Percentiles rank a stretch among this genome's conserved stretches.
phyloP scores from a whole-genome alignment of 129 eudicot species.

The Helianthus tuberosus region DNA sequence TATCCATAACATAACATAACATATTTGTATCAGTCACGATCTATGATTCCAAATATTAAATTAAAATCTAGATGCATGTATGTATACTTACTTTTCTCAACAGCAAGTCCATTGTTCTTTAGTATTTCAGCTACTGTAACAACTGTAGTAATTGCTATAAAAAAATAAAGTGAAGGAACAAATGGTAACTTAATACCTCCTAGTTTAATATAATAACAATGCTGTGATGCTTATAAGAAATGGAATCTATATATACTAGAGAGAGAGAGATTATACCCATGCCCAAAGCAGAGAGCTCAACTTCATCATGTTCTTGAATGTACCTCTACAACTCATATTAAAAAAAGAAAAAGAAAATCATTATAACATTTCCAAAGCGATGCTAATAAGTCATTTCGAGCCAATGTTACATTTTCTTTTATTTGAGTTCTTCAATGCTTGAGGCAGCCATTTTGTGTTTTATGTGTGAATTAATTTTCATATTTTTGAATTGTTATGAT shows the following conservation, averaged over 20 bases:
- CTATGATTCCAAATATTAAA: neutral
- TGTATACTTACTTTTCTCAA: constrained; percentile 67
- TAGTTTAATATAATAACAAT: neutral
- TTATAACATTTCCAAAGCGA: too few species aligned
- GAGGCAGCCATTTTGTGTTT: too few species aligned
- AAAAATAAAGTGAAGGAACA: constrained; percentile 2
- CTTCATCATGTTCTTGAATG: constrained; percentile 84
- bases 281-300: constrained; percentile 93
- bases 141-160: constrained; percentile 88
- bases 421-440: too few species aligned
- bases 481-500: too few species aligned
- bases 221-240: too few species aligned
- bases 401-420: too few species aligned
- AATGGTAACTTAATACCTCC: neutral
- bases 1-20: too few species aligned
- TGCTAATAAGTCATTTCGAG: too few species aligned
- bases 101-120: constrained; percentile 78
- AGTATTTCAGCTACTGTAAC: constrained; percentile 87
- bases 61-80: neutral
- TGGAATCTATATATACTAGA: too few species aligned
- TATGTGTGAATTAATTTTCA: too few species aligned
- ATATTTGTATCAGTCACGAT: neutral
- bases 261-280: constrained; percentile 77
- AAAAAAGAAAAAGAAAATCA: too few species aligned
- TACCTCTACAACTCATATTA: constrained; percentile 59